These are phyloP conservation scores for Botryotinia convoluta DNA, from an alignment of 2,329 filamentous ascomycete genomes.

Conservation along the genomic window DNA sequence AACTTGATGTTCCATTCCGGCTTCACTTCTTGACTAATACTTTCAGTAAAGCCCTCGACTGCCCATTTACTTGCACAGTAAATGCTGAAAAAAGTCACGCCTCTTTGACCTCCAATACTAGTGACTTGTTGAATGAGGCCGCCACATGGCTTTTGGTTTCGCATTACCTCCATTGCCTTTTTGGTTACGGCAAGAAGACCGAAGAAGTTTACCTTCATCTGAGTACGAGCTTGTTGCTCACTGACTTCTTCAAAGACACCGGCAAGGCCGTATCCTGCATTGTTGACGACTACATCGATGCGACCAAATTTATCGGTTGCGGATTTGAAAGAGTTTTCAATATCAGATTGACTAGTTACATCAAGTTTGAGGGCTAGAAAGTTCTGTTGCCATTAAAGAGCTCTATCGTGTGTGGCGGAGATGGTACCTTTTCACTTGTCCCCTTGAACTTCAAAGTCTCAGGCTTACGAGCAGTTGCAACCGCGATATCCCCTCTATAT, in stretches of 20 bases:
- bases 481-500: conserved; percentile 42
- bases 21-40: conserved; percentile 40
- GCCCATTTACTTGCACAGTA: conserved; percentile 46
- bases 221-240: conserved; percentile 48
- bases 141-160: conserved; percentile 39
- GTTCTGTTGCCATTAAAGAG: conserved; percentile 38
- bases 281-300: conserved; percentile 60
- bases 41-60: conserved; percentile 42
- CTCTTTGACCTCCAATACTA: conserved; percentile 41
- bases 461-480: conserved; percentile 47
- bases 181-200: conserved; percentile 54
- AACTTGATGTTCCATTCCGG: conserved; percentile 43
- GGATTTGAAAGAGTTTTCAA: conserved; percentile 39
- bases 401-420: not conserved
- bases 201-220: conserved; percentile 61
- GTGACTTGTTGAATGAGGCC: conserved; percentile 45
- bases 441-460: conserved; percentile 40
- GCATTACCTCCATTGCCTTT: conserved; percentile 41
- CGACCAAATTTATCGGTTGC: conserved; percentile 50
- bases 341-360: conserved; percentile 49
- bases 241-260: conserved; percentile 53
- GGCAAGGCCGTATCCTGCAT: conserved; percentile 56
- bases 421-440: conserved; percentile 35
- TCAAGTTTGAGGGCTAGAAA: conserved; percentile 51
- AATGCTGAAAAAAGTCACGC: conserved; percentile 38